A percentile compares a stretch with the other conserved stretches of the same genome.
Evolutionary conservation across 305 asterid species (phyloP).

Genomic region (Fraxinus nigra): DNA sequence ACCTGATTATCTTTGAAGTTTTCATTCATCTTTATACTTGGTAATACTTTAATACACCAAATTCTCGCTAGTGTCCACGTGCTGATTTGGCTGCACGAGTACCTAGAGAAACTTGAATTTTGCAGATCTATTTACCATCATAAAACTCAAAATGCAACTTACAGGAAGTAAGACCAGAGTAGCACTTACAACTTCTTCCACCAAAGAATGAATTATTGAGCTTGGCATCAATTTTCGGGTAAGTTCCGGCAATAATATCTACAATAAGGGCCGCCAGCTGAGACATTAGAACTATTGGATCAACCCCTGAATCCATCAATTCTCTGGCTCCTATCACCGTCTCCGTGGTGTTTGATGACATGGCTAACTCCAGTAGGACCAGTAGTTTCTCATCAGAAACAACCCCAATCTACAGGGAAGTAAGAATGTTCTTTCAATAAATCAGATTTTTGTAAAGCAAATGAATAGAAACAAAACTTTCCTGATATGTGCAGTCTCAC

Average conservation of each 20-base stretch:
- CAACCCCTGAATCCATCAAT: slow-evolving; percentile 79
- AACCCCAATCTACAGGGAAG: slow-evolving; percentile 67
- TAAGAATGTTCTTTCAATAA: slow-evolving; percentile 1
- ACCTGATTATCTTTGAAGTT: neutral
- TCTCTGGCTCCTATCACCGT: slow-evolving; percentile 88
- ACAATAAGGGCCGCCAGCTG: slow-evolving; percentile 88
- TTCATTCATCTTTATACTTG: neutral
- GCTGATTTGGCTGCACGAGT: neutral
- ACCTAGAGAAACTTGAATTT: neutral
- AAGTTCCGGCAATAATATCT: slow-evolving; percentile 85
- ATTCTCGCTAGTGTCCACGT: neutral
- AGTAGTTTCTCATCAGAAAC: slow-evolving; percentile 88
- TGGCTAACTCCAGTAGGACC: slow-evolving; percentile 83
- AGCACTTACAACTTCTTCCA: slow-evolving; percentile 59
- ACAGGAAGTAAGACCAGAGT: slow-evolving; percentile 14
- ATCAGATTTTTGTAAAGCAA: neutral
- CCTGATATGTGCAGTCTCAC: neutral
- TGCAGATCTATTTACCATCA: slow-evolving; percentile 3
- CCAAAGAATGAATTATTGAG: slow-evolving; percentile 47
- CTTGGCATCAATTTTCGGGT: slow-evolving; percentile 40
- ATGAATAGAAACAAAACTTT: neutral
- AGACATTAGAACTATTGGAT: slow-evolving; percentile 82
- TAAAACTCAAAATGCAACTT: neutral
- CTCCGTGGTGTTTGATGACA: slow-evolving; percentile 85
- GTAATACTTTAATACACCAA: neutral